These are phyloP conservation scores for Cyanidium caldarium DNA, from an alignment of 23 red algal species.

Conservation along the genomic window DNA sequence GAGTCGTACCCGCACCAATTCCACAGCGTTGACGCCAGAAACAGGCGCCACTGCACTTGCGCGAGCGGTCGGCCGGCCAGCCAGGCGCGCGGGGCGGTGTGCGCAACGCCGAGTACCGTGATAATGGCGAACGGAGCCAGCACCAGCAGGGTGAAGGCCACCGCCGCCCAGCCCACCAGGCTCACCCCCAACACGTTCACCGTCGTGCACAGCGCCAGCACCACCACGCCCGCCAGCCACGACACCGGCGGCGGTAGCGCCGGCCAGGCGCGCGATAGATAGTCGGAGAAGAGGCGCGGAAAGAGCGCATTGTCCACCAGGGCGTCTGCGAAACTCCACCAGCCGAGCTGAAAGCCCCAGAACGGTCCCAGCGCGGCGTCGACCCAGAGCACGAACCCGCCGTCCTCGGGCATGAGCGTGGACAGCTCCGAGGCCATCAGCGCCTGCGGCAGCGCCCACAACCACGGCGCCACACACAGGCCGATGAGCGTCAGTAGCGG, in stretches of 20 bases:
- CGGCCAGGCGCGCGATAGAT: neutral
- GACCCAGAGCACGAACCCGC: conserved; percentile 21
- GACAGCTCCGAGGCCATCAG: conserved; percentile 22
- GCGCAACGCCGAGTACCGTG: neutral
- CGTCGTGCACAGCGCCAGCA: neutral
- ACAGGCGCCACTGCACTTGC: conserved; percentile 12
- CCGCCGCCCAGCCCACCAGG: conserved; percentile 15
- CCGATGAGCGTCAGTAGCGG: neutral
- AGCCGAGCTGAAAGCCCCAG: conserved; percentile 12
- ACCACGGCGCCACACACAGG: conserved; percentile 5
- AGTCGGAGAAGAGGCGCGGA: conserved; percentile 16
- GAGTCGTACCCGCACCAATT: conserved; percentile 18
- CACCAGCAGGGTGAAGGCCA: conserved; percentile 9
- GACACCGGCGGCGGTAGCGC: neutral
- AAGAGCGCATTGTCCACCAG: conserved; percentile 19
- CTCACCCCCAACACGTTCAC: conserved; percentile 8
- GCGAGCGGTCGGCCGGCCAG: neutral
- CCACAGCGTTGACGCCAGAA: conserved; percentile 11
- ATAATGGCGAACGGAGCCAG: neutral
- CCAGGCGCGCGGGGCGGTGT: neutral
- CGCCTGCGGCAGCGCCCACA: conserved; percentile 19
- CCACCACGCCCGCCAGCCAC: neutral
- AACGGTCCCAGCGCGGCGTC: conserved; percentile 16
- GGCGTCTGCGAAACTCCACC: conserved; percentile 15
- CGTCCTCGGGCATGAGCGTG: conserved; percentile 11